Percentiles rank a stretch among this genome's conserved stretches.
These are phyloP conservation scores for Emergomyces africanus DNA, from an alignment of 2,329 filamentous ascomycete species.

Conservation along the genomic window DNA sequence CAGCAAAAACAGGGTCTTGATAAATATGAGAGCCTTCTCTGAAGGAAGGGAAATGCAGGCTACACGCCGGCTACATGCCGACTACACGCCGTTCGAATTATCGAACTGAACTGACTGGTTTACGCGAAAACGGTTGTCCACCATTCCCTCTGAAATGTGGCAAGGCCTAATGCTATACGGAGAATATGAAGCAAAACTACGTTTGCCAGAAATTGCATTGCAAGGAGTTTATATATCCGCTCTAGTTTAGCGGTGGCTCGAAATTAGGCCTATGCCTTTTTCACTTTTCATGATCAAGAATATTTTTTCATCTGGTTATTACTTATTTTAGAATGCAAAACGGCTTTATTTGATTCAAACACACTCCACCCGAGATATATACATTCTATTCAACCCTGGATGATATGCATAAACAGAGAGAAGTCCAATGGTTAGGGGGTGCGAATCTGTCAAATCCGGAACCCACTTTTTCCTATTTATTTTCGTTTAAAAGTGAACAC, in stretches of 20 bases:
- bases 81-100: background rate
- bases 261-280: background rate
- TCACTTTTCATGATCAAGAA: background rate
- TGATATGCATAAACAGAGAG: background rate
- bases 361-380: background rate
- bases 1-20: conserved; percentile 36
- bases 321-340: background rate
- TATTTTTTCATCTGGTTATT: background rate
- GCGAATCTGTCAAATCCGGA: background rate
- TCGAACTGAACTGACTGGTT: background rate
- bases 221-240: background rate
- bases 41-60: conserved; percentile 4
- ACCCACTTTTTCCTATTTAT: background rate
- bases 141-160: background rate
- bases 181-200: background rate
- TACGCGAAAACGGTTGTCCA: background rate
- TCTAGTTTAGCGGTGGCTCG: background rate
- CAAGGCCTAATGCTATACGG: background rate
- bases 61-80: background rate
- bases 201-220: background rate
- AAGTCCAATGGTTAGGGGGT: background rate
- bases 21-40: conserved; percentile 45
- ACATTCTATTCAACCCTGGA: background rate
- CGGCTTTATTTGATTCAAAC: background rate
- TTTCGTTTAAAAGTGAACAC: no score